Base-by-base conservation (phyloP, 495 filamentous ascomycete species). In the Penicillium daleae region DNA sequence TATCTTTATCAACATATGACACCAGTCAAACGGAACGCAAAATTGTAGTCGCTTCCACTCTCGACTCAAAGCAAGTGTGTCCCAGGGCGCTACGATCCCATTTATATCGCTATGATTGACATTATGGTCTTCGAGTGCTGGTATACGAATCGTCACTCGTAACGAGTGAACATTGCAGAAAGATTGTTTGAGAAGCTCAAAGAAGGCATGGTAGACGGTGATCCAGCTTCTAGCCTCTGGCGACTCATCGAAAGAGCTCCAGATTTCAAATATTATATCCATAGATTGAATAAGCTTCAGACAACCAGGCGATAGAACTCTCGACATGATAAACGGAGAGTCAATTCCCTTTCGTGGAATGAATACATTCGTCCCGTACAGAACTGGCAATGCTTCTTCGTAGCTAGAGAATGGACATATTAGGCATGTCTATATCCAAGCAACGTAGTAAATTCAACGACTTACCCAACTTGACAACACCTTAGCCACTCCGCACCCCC, bases 281-380 rank as follows among this genome's bases (percentile, higher is more conserved):
- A 68, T 59, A 8, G 59, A 49, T 27, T 40, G 56, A 3, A 68
- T 65, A 13, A 56, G 56, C n/a, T 6, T 40, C 19, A 35, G n/a
- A 50, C 35, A 62, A n/a, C 24, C 19, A 10, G 58, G 55, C 29
- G 56, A 37, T 10, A 62, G 37, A 49, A 65, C 29, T 39, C 55
- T 56, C 17, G 63, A 65, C 29, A 66, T 50, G 1, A 59, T 35
- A 35, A 63, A 66, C 33, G 46, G 56, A 21, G 59, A 55, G 35
- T 62, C 63, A 13, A 66, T 32, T 22, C 19, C 50, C 2, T 50
- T 17, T 3, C 31, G 2, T 39, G 46, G 49, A 3, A 49, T 59
- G 44, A 66, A 68, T 44, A 62, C 35, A 66, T 66, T 65, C 24
- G 66, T 63, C 31, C 42, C 51, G 24, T 66, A 68, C 33, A 66